Base-by-base conservation (phyloP, 176 grass and related monocot genomes). In the Alloteropsis semialata region DNA sequence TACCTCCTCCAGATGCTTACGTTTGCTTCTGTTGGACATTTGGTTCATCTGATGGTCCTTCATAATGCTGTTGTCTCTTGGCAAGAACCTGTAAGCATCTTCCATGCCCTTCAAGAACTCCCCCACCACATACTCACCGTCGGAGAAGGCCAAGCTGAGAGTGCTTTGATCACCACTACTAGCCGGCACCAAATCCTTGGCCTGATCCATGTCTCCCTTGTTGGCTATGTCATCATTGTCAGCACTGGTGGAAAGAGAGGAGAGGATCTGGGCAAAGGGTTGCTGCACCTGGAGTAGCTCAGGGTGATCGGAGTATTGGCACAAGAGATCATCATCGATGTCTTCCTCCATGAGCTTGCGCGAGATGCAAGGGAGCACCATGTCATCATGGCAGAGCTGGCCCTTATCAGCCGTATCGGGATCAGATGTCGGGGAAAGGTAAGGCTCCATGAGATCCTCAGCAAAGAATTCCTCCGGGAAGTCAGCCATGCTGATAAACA, bases 31-130 rank as follows among this genome's bases (percentile, higher is more conserved):
- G 60, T 38, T 48, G 10, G 42, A 50, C 6, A 10, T 60, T 48
- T 87, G 73, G 0, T 45, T 43, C 29, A 66, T 22, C 43, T 37
- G 12, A 34, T 75, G 77, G 71, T 61, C 60, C 13, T 57, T 53
- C 15, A 16, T 41, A 6, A 89, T 76, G 39, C 34, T 69, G 32
- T 48, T 81, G 4, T 83, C 38, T 50, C 76, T 83, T 15, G 89
- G 92, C 75, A 94, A 77, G 37, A 94, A 92, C 69, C 75, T 85
- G 46, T 45, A 83, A 5, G 87, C 89, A 76, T 92, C 87, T 80
- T 90, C 73, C 76, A 64, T 45, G 69, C 92, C 89, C 70, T 85
- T 92, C 41, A 77, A 44, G 56, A 87, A 77, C 15, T 73, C 63
- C 42, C 42, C 69, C 19, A 48, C 81, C 29, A 61, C 55, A 62